Evolutionary conservation across 2,329 filamentous ascomycete genomes (phyloP), one percentile per base, ranked within the genome.

Genomic region (Huntiella decipiens): DNA sequence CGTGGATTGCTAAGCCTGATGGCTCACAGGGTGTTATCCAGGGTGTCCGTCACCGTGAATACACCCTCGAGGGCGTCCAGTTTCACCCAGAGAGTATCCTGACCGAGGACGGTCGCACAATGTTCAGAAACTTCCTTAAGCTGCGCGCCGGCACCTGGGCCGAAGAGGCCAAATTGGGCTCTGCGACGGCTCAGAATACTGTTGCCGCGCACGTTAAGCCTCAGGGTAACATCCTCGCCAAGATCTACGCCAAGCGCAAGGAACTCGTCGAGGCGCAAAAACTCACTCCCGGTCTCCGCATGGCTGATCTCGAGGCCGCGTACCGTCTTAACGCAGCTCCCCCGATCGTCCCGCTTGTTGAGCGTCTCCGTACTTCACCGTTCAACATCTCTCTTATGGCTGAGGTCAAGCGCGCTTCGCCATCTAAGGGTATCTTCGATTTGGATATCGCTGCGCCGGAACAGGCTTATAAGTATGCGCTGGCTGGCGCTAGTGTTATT

Each of bases 21-120:
- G 79, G 79, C 44, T 76, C 75, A 28, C 85, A 82, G 52, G 83
- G 82, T 28, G 77, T 96, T 50, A 98, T 98, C 54, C 95, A 96
- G 81, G 91, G 91, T 40, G 82, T 98, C 39, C 79, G 91, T 39
- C 91, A 98, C 66, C 94, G 88, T 65, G 74, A 91, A 57, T 82
- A 79, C 56, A 73, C 83, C 1, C 71, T 96, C n/a, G 91, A 98
- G 61, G 91, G 87, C 36, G 91, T 98, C 12, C 91, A 98, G 58
- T 98, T 96, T 55, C 91, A 98, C 55, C 91, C 91, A 0, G 91
- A 98, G 63, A 96, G 88, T 59, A 98, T 98, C 48, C 66, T 98
- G 44, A 95, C 88, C 0, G 85, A 82, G 39, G 77, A 91, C 49
- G 91, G 92, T 3, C 78, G 87, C 33, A 64, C 73, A 33, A 95